phyloP scores from a whole-genome alignment of 306 rosid species.

The Herpetospermum pedunculosum region DNA sequence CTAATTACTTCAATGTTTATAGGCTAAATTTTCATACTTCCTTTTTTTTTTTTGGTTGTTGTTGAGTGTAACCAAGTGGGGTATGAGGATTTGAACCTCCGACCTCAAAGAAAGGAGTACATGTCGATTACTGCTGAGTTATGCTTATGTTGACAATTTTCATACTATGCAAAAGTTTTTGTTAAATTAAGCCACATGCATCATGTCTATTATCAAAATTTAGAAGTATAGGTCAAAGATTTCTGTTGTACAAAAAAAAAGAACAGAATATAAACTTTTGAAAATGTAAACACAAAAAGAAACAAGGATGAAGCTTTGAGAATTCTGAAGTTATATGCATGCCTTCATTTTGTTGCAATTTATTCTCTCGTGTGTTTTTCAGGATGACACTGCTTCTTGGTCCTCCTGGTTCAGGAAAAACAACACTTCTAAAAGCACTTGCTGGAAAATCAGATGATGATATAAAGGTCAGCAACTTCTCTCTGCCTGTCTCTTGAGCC shows the following conservation, averaged over 20 bases:
- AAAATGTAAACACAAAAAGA: not conserved
- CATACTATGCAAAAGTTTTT: too few species aligned
- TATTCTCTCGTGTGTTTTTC: not conserved
- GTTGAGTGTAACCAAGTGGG: too few species aligned
- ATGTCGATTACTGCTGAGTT: too few species aligned
- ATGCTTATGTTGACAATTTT: too few species aligned
- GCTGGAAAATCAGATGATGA: constrained; percentile 55
- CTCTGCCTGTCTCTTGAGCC: not conserved
- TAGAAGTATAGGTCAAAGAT: too few species aligned
- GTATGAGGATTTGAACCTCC: too few species aligned
- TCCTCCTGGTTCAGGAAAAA: constrained; percentile 76
- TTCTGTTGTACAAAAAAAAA: too few species aligned
- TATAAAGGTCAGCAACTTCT: constrained; percentile 31
- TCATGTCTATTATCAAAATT: not conserved
- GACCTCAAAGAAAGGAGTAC: too few species aligned
- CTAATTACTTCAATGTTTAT: not conserved
- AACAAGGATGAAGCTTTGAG: not conserved
- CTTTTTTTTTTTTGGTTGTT: too few species aligned
- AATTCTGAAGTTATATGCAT: not conserved
- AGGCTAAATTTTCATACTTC: not conserved
- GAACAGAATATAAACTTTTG: not conserved
- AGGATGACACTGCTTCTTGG: constrained; percentile 82
- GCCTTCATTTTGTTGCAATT: not conserved
- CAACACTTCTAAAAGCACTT: constrained; percentile 55
- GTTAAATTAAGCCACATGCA: not conserved